phyloP scores from a whole-genome alignment of 305 asterid species.

The Fraxinus paxiana region DNA sequence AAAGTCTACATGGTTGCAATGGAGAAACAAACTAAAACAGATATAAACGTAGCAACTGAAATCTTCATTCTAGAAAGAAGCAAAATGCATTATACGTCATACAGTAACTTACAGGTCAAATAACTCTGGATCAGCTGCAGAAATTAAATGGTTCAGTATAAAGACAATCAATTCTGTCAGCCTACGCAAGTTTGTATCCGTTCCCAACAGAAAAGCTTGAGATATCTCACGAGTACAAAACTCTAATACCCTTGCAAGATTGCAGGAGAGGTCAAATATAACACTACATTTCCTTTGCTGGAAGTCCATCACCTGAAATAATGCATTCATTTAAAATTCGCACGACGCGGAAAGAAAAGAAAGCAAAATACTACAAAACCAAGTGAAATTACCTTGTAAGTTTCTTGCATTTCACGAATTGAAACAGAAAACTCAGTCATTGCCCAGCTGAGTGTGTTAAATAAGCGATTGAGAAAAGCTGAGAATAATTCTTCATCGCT shows the following conservation, averaged over 20 bases:
- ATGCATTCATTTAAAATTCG: conserved; percentile 15
- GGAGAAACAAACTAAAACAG: background rate
- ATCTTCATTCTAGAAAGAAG: background rate
- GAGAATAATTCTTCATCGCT: conserved; percentile 67
- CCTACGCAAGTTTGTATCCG: conserved; percentile 71
- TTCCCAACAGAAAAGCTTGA: conserved; percentile 72
- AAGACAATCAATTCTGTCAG: conserved; percentile 77
- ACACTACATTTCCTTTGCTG: conserved; percentile 87
- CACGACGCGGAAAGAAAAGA: background rate
- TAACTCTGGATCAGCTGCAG: conserved; percentile 70
- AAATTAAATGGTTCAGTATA: conserved; percentile 64
- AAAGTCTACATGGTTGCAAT: background rate
- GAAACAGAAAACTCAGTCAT: conserved; percentile 97
- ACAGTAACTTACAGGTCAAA: conserved; percentile 65
- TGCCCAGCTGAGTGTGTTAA: conserved; percentile 93
- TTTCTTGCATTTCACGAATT: conserved; percentile 90
- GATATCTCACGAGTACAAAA: conserved; percentile 85
- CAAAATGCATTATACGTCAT: background rate
- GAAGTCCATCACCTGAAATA: conserved; percentile 67
- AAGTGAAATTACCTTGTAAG: conserved; percentile 56
- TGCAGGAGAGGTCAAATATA: conserved; percentile 88
- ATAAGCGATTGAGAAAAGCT: conserved; percentile 78
- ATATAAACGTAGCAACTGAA: background rate
- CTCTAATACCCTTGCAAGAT: conserved; percentile 83
- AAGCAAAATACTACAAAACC: background rate